Evolutionary conservation across 768 basidiomycete species (phyloP).

Genomic region (Porpolomopsis calyptriformis): DNA sequence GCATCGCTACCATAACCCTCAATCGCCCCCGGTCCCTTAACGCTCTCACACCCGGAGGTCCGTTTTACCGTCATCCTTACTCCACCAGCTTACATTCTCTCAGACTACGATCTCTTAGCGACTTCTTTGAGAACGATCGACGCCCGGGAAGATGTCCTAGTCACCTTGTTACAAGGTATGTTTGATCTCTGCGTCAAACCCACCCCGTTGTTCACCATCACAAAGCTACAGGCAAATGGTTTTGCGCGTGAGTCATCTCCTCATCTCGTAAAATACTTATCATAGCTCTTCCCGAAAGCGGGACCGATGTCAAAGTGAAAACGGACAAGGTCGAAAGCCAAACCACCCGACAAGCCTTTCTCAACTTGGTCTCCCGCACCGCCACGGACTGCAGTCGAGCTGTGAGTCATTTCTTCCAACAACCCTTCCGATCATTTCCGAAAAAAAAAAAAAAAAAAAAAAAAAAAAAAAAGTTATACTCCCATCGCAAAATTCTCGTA

Average conservation of each 20-base stretch:
- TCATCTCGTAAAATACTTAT: background rate
- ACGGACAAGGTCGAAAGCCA: slow-evolving; percentile 7
- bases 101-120: slow-evolving; percentile 49
- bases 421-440: background rate
- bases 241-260: slow-evolving; percentile 50
- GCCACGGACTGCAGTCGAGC: slow-evolving; percentile 56
- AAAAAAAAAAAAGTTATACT: slow-evolving; percentile 56
- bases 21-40: slow-evolving; percentile 52
- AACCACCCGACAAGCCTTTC: slow-evolving; percentile 37
- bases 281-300: slow-evolving; percentile 26
- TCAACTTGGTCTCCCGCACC: slow-evolving; percentile 34
- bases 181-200: background rate
- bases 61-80: slow-evolving; percentile 7
- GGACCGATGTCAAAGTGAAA: slow-evolving; percentile 43
- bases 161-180: slow-evolving; percentile 60
- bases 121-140: slow-evolving; percentile 49
- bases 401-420: slow-evolving; percentile 25
- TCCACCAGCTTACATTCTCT: background rate
- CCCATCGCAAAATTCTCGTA: slow-evolving; percentile 58
- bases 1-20: slow-evolving; percentile 61
- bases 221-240: slow-evolving; percentile 57
- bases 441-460: too few relatives aligned
- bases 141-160: slow-evolving; percentile 46
- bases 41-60: slow-evolving; percentile 45
- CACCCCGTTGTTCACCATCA: background rate